Base-by-base conservation (phyloP, 345 rosid species). In the Gynandropsis gynandra region DNA sequence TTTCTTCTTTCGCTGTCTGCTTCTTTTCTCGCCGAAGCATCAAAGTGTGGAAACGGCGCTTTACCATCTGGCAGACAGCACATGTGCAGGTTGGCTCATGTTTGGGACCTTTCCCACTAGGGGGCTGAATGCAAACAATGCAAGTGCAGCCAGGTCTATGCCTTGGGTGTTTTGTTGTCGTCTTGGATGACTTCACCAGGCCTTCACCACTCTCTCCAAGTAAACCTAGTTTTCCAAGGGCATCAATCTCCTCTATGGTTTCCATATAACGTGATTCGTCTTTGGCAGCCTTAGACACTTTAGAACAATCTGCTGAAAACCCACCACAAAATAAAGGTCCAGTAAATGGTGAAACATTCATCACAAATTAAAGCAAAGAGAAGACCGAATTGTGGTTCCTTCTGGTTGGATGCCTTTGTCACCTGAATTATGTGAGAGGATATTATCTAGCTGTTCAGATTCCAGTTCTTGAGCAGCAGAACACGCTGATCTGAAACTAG, bases 111-210 rank as follows among this genome's bases (percentile, higher is more conserved):
- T 63, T 66, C 48, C 98, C 96, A 54, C 98, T 87, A 27, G 98
- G 96, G 11, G 93, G 89, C 59, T 87, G 98, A 59, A 87, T 76
- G 73, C 97, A 92, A 37, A 92, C 87, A 42, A 87, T 92, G 73
- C 99, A 92, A 8, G 83, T 62, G 77, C 99, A 92, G 58, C 88
- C 99, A 41, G 66, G 83, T 74, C 80, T 83, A 63, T 88, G 99
- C 16, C 97, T 79, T 9, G 97, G 97, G 50, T 92, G 98, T 74
- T 78, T 92, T 18, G 94, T 80, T 44, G 95, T 82, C 59, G 79
- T 73, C 56, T 76, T 83, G 29, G 83, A 67, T 56, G 83, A 73
- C 55, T 78, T 80, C 29, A 80, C 83, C 31, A 77, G 85, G 27
- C 80, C 76, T 62, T 84, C 87, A 11, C 78, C 70, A n/a, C n/a